Evolutionary conservation across 495 filamentous ascomycete species (phyloP), one percentile per base, ranked within the genome.

Genomic region (Rostrohypoxylon terebratum): DNA sequence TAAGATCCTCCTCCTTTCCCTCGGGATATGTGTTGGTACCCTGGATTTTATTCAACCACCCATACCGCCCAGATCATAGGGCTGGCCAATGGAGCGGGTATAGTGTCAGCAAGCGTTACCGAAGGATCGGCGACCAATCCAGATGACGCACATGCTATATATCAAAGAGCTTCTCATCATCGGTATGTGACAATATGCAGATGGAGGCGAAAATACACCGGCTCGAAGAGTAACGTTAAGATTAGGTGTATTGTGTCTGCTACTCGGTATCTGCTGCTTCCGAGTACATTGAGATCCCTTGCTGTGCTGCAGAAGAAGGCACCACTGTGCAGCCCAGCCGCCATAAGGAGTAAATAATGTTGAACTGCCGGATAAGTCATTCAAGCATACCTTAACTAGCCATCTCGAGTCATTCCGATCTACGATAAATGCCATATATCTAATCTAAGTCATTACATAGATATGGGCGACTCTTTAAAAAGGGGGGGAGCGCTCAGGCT

Each of bases 81-180:
- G 71, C 71, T 74, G 71, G 71, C 63, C 66, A 66, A 74, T 70
- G 59, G 58, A 59, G 53, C 55, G 44, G 51, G 57, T 66, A 38
- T 45, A 38, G 5, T 67, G 62, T 70, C 66, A 64, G 71, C 63
- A 58, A 64, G 71, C 63, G 58, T 55, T 69, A 66, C 66, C 66
- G 63, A 63, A 74, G 48, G 58, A 51, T 54, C 63, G 66, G 65
- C 34, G 51, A 53, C 62, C 66, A 74, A 69, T 70, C 66, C 66
- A 21, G 33, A 60, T 67, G 71, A 70, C 66, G 71, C 58, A 74
- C 66, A 69, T 67, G 33, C 31, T 36, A 55, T 42, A 45, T 59
- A 66, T 63, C 58, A 63, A 63, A 59, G 45, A 51, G 38, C 40
- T 51, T 69, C 40, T 23, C 18, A 45, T 51, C 53, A 42, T 53